Percentiles rank a stretch among this genome's conserved stretches.
phyloP scores from a whole-genome alignment of 345 rosid species.

The Capsella bursapastoris region DNA sequence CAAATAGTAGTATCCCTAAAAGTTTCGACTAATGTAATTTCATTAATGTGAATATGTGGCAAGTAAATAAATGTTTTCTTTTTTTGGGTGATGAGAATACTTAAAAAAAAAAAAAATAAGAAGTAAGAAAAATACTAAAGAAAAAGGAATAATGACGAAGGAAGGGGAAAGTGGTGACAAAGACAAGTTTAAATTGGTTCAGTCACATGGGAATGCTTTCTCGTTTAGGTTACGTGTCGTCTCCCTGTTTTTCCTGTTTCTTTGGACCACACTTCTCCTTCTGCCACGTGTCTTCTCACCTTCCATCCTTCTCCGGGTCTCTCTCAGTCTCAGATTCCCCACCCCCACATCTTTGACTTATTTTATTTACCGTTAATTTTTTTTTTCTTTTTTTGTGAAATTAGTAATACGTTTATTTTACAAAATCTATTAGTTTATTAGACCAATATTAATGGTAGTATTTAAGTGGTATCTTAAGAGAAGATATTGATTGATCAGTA shows the following conservation, averaged over 20 bases:
- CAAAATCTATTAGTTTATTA: too few species aligned
- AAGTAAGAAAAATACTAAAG: background rate
- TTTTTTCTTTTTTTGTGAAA: too few species aligned
- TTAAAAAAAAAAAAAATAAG: background rate
- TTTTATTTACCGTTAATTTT: background rate
- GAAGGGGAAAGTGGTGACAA: constrained; percentile 43
- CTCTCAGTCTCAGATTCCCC: constrained; percentile 18
- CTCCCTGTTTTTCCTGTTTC: constrained; percentile 24
- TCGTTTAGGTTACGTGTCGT: constrained; percentile 38
- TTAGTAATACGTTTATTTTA: too few species aligned
- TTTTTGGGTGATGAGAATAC: too few species aligned
- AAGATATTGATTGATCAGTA: too few species aligned
- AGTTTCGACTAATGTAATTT: background rate
- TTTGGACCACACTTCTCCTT: constrained; percentile 42
- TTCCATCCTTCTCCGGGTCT: constrained; percentile 38
- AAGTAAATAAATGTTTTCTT: background rate
- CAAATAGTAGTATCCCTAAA: background rate
- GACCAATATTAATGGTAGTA: too few species aligned
- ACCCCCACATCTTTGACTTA: constrained; percentile 23
- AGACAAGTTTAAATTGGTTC: constrained; percentile 44
- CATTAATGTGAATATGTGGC: background rate
- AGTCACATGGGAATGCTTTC: constrained; percentile 43
- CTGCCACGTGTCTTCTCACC: constrained; percentile 37
- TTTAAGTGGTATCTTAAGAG: too few species aligned
- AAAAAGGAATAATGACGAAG: constrained; percentile 14